phyloP scores from a whole-genome alignment of 1,139 yeast genomes.

The Saccharomycopsis phalli region DNA sequence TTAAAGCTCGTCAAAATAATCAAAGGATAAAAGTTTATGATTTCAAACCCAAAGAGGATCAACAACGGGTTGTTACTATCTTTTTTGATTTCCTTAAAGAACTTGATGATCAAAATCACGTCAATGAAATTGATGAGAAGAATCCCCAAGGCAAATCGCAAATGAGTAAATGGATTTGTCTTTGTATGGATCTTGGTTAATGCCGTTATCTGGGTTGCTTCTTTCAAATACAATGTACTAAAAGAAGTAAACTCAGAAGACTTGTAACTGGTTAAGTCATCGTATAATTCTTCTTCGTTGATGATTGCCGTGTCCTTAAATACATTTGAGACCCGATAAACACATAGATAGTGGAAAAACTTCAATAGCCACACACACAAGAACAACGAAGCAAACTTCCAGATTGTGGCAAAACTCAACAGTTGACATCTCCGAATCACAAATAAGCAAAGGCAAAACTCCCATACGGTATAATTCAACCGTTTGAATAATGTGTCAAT shows the following conservation, averaged over 20 bases:
- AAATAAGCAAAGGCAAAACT: conserved; percentile 12
- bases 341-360: conserved; percentile 18
- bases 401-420: not conserved
- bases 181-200: conserved; percentile 1
- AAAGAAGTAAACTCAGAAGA: not conserved
- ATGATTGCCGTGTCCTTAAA: conserved; percentile 5
- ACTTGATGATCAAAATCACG: conserved; percentile 12
- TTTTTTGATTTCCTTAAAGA: conserved; percentile 7
- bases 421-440: conserved; percentile 7
- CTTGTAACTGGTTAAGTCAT: conserved; percentile 11
- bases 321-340: conserved; percentile 17
- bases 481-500: conserved; percentile 9
- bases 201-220: not conserved
- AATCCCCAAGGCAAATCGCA: conserved; percentile 19
- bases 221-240: conserved; percentile 1
- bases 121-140: conserved; percentile 18
- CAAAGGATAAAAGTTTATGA: conserved; percentile 19
- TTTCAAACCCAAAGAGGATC: conserved; percentile 18
- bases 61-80: conserved; percentile 10
- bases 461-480: conserved; percentile 19
- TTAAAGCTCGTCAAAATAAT: conserved; percentile 19
- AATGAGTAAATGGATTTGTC: conserved; percentile 14
- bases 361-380: conserved; percentile 16
- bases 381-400: conserved; percentile 13
- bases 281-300: conserved; percentile 4